Percentiles rank a stretch among this genome's conserved stretches.
Evolutionary conservation across 1,139 yeast genomes (phyloP).

Genomic region (Candida tropicalis): DNA sequence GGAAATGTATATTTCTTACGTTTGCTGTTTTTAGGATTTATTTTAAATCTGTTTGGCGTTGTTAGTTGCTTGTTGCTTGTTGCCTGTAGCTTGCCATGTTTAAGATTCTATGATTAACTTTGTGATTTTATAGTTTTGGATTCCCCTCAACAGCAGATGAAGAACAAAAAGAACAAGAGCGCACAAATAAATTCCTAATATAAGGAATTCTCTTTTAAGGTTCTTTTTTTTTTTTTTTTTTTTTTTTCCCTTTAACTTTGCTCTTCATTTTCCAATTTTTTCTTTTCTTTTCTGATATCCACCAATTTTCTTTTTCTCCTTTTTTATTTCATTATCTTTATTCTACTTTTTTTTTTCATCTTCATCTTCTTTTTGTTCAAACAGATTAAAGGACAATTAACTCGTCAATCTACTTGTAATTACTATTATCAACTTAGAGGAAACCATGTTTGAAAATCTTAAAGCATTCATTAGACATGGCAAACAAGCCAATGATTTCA

Average conservation of each 20-base stretch:
- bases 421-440: neutral
- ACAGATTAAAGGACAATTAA: no score
- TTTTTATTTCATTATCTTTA: no score
- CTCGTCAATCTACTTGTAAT: neutral
- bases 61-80: no score
- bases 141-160: no score
- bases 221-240: neutral
- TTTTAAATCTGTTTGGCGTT: no score
- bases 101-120: neutral
- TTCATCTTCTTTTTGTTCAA: neutral
- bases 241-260: neutral
- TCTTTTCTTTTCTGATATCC: no score
- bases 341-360: neutral
- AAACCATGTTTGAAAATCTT: conserved; percentile 57
- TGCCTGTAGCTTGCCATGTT: neutral
- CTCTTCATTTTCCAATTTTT: no score
- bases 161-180: neutral
- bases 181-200: conserved; percentile 4
- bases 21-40: conserved; percentile 3
- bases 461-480: conserved; percentile 86
- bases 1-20: neutral
- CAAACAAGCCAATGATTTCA: conserved; percentile 62
- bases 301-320: no score
- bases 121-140: no score
- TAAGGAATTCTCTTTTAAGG: conserved; percentile 1